Evolutionary conservation across 1,284 basidiomycete species (phyloP), one percentile per base, ranked within the genome.

Genomic region (Xerocomus nothofagi): DNA sequence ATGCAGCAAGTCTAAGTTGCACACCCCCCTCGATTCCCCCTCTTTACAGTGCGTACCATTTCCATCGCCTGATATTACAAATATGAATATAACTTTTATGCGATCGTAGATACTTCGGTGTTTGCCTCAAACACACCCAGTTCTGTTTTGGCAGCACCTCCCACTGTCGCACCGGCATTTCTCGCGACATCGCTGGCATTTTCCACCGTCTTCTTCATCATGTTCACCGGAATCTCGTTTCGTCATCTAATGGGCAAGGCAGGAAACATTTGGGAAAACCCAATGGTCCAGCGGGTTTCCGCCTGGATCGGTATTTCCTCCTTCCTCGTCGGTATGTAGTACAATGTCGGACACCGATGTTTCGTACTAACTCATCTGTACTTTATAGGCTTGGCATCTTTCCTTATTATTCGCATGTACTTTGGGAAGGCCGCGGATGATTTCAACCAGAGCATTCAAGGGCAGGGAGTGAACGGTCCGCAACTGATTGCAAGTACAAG

Each of bases 381-480:
- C 17, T 36, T 50, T 44, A 21, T 17, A 86, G 85, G 85, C n/a
- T 67, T 89, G 51, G 82, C 81, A 7, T 73, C 82, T 12, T 86
- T 88, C 69, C 73, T 88, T 18, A 76, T 90, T 50, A 69, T 86
- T 49, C 81, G 86, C 56, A 87, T 91, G 78, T 90, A 86, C 81
- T 87, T 88, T 54, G 88, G 82, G 23, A 89, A 89, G 66, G 80
- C 86, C 2, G 80, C 84, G 2, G 77, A 84, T 49, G 87, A 90
- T 60, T 90, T 91, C 69, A 90, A 91, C 65, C 66, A 70, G 38
- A 79, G 73, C 42, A 81, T 91, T 51, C 56, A 70, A 26, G 65
- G 74, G 20, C 74, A 76, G 51, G 83, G 81, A 23, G 55, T 63
- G 5, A 68, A 73, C 41, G 81, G 76, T 2, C 82, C 86, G 2